Evolutionary conservation across 176 grass and related monocot genomes (phyloP), one percentile per base, ranked within the genome.

Genomic region (Oryza australiensis): DNA sequence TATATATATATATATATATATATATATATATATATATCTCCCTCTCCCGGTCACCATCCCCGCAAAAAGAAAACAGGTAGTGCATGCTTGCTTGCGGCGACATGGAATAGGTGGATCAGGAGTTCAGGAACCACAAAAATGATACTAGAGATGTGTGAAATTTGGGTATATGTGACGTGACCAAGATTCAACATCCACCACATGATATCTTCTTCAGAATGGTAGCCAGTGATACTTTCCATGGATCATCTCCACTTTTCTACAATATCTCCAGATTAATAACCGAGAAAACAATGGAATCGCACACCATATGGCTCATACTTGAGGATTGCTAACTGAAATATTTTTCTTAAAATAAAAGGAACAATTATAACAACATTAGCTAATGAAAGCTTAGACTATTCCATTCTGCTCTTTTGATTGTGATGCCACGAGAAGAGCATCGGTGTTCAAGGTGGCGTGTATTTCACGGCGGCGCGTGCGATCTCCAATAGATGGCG

Each of bases 51-150:
- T 48, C 35, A 27, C 63, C 16, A n/a, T 46, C 45, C 32, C 3
- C 34, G 34, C 5, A 43, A 42, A n/a, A 53, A 34, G 45, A 69
- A 76, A 76, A 76, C 7, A 26, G 20, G 35, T 10, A 27, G 35
- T 9, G 22, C 42, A 4, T 45, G 48, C 45, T 57, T 73, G 70
- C 71, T 68, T n/a, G 82, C 72, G 15, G 73, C 60, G 35, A 42
- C 78, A 78, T 73, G 73, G 35, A 78, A 73, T 72, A 57, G 68
- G 62, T 86, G 73, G 79, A 78, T 68, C 48, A 16, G 22, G 51
- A 55, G n/a, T 55, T 46, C 62, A 78, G 60, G 82, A 62, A 82
- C 20, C 74, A 74, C 62, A 32, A 62, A 37, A 77, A 28, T 18
- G 18, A 60, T 60, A 64, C 43, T 72, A 12, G 26, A 43, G 77